Percentiles rank a stretch among this genome's conserved stretches.
phyloP scores from a whole-genome alignment of 2,329 filamentous ascomycete species.

The Didymella pinodella region DNA sequence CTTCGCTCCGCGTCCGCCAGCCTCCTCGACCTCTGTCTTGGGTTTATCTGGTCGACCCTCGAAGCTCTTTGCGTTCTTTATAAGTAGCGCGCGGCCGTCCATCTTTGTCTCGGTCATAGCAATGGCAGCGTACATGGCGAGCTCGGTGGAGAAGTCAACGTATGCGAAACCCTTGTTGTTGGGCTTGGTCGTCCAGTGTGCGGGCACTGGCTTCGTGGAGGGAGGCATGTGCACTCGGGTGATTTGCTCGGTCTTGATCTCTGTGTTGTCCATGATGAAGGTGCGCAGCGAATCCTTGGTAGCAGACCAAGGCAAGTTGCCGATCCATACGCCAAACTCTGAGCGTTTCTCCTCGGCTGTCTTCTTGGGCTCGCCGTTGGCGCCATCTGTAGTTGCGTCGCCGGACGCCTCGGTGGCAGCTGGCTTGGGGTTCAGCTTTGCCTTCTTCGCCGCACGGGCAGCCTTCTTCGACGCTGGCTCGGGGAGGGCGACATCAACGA shows the following conservation, averaged over 20 bases:
- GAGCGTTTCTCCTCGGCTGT: slow-evolving; percentile 64
- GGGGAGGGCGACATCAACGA: slow-evolving; percentile 87
- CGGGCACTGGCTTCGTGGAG: slow-evolving; percentile 49
- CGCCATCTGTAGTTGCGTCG: slow-evolving; percentile 23
- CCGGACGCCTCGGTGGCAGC: slow-evolving; percentile 20
- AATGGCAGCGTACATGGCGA: slow-evolving; percentile 78
- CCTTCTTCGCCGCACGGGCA: slow-evolving; percentile 87
- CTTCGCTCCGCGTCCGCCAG: slow-evolving; percentile 41
- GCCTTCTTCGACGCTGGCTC: slow-evolving; percentile 96
- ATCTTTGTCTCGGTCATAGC: slow-evolving; percentile 85
- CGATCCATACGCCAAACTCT: slow-evolving; percentile 90
- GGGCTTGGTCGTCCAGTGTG: slow-evolving; percentile 58
- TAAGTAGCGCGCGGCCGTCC: slow-evolving; percentile 79
- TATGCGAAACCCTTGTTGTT: slow-evolving; percentile 96
- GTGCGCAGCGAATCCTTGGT: slow-evolving; percentile 77
- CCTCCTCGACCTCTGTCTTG: slow-evolving; percentile 45
- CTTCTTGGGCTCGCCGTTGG: slow-evolving; percentile 48
- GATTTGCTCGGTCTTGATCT: slow-evolving; percentile 70
- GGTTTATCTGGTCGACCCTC: slow-evolving; percentile 84
- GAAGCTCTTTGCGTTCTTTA: slow-evolving; percentile 91
- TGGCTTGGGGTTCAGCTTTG: slow-evolving; percentile 59
- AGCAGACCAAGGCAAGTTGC: slow-evolving; percentile 86
- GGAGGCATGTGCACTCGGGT: slow-evolving; percentile 84
- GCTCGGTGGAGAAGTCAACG: slow-evolving; percentile 79
- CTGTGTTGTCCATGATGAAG: slow-evolving; percentile 77